Base-by-base conservation (phyloP, 768 basidiomycete species). In the Candolleomyces eurysporus region DNA sequence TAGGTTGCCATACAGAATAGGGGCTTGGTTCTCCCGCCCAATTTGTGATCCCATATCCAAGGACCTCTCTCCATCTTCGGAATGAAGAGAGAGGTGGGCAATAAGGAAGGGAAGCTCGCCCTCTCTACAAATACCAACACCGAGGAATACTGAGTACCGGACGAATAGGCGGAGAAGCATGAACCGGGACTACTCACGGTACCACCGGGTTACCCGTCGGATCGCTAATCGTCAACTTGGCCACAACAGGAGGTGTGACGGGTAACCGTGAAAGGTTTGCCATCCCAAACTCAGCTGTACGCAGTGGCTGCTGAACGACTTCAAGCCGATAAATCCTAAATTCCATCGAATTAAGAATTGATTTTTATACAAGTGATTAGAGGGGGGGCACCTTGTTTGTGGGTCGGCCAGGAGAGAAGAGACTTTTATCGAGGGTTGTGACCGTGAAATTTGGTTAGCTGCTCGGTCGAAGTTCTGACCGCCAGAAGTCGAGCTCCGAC, bases 81-180 rank as follows among this genome's bases (percentile, higher is more conserved):
- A 84, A 69, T 83, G 87, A 36, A 96, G 73, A 4, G 91, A 89
- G 56, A 95, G 76, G 68, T 94, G 89, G 32, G 92, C 91, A 64
- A 96, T 82, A 48, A 97, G 82, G 74, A 95, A 97, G 5, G 92
- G 92, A 48, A 95, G 78, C 67, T 96, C 94, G 65, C 84, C 80
- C 72, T 94, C 90, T 49, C 94, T 96, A 64, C 60, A 69, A 70
- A 68, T 66, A 60, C 57, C 48, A 67, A 42, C 36, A 36, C 36
- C 36, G 36, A 36, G 36, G 36, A 36, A 36, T 36, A 36, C 36
- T 36, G 36, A 60, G 30, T 42, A 50, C 61, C n/a, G 32, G 48
- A 26, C 43, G 48, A 39, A 31, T 58, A 54, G 57, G 45, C 30
- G 56, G 31, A 17, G 19, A 48, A 48, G 36, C 43, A 22, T n/a